Conservation (phyloP, 2,329 filamentous ascomycete genomes). For the Hymenoscyphus albidus region DNA sequence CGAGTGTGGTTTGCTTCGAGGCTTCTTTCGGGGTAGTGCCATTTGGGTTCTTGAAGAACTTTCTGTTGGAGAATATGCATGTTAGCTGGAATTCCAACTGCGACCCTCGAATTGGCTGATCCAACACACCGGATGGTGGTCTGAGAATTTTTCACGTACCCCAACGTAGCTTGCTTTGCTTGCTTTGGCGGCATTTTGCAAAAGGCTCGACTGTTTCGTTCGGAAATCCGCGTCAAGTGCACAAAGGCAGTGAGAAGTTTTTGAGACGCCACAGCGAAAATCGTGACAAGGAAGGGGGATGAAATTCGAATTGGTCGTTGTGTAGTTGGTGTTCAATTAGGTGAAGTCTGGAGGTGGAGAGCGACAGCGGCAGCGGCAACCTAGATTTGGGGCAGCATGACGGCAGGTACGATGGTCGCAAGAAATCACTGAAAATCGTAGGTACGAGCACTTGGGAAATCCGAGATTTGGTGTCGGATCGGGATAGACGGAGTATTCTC, state of each 20-base stretch:
- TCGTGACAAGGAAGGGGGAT: not conserved
- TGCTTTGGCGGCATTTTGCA: constrained; percentile 46
- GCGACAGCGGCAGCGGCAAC: not conserved
- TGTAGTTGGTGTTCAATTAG: not conserved
- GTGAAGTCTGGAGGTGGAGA: not conserved
- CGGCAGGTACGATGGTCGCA: too few relatives aligned
- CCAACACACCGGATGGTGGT: constrained; percentile 65
- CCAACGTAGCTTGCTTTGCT: constrained; percentile 70
- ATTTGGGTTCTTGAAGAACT: constrained; percentile 73
- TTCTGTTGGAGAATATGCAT: constrained; percentile 49
- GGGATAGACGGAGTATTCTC: not conserved
- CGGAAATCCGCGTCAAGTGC: constrained; percentile 17
- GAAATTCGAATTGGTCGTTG: not conserved
- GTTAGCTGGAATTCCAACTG: constrained; percentile 18
- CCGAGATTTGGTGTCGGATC: not conserved
- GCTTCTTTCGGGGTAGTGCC: constrained; percentile 49
- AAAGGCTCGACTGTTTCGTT: constrained; percentile 16
- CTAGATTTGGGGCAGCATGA: not conserved
- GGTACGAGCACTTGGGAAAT: not conserved
- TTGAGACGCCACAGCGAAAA: constrained; percentile 32
- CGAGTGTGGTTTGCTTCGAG: constrained; percentile 72
- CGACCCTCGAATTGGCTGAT: constrained; percentile 16
- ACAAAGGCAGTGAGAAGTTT: constrained; percentile 15
- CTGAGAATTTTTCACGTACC: constrained; percentile 78
- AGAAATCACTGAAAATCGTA: not conserved